phyloP scores from a whole-genome alignment of 768 basidiomycete species.

The Russula foetens region DNA sequence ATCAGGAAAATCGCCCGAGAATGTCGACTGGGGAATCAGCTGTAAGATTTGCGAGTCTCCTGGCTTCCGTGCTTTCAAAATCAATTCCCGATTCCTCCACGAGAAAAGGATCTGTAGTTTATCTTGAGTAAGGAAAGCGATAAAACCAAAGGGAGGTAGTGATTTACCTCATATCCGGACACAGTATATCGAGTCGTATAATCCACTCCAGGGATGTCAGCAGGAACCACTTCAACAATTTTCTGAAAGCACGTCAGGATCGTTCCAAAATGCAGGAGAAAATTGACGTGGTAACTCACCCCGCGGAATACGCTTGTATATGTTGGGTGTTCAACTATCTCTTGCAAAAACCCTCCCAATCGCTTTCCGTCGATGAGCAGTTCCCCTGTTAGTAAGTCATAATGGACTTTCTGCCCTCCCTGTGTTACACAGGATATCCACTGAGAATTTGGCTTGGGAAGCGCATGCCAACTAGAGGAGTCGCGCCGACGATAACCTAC shows the following conservation, averaged over 20 bases:
- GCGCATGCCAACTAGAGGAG: background rate
- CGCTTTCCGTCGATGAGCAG: background rate
- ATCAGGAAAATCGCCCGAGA: slow-evolving; percentile 28
- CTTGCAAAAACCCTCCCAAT: slow-evolving; percentile 28
- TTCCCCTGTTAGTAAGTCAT: background rate
- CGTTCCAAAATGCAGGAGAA: background rate
- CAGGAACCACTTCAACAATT: background rate
- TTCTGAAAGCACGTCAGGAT: background rate
- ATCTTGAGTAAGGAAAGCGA: background rate
- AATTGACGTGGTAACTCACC: slow-evolving; percentile 9
- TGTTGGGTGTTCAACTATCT: slow-evolving; percentile 27
- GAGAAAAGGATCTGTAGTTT: background rate
- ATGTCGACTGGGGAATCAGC: slow-evolving; percentile 27
- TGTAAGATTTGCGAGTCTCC: slow-evolving; percentile 12
- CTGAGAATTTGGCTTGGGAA: slow-evolving; percentile 1
- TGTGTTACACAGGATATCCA: background rate
- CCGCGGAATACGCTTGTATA: slow-evolving; percentile 33
- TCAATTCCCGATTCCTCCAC: background rate
- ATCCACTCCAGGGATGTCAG: background rate
- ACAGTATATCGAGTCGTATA: background rate
- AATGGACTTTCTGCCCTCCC: background rate
- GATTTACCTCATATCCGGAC: background rate
- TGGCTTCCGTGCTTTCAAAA: background rate
- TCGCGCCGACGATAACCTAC: background rate
- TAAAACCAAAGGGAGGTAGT: background rate